A percentile compares a stretch with the other conserved stretches of the same genome.
Evolutionary conservation across 1,284 basidiomycete genomes (phyloP).

Genomic region (Sanghuangporus weigelae): DNA sequence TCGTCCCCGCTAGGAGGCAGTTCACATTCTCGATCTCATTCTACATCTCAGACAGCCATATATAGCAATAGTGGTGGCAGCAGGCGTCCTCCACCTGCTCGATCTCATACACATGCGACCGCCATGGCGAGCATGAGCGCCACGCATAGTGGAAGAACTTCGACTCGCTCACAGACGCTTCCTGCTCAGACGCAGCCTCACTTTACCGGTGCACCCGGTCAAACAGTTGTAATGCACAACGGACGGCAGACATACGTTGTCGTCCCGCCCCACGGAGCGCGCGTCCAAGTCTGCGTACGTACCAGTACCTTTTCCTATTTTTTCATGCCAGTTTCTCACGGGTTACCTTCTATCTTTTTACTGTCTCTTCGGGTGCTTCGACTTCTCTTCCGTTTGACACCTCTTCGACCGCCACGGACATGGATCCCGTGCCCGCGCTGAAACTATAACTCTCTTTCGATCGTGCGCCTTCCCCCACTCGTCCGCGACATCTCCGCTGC

Average conservation of each 20-base stretch:
- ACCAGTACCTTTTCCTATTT: neutral
- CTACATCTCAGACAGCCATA: conserved; percentile 1
- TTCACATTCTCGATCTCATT: neutral
- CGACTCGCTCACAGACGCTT: neutral
- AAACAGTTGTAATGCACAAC: conserved; percentile 8
- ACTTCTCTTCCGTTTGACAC: neutral
- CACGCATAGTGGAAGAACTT: neutral
- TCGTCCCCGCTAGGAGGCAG: neutral
- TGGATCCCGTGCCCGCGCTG: neutral
- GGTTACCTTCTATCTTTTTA: neutral
- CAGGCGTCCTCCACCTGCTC: neutral
- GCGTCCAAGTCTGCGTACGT: conserved; percentile 14
- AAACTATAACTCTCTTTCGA: neutral
- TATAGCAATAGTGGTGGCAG: neutral
- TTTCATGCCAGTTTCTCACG: neutral
- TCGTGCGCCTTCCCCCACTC: neutral
- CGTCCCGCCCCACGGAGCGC: conserved; percentile 7
- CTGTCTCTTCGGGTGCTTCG: neutral
- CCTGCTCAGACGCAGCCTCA: neutral
- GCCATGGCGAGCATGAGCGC: neutral
- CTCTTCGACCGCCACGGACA: neutral
- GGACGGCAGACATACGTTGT: conserved; percentile 15
- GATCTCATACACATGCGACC: conserved; percentile 2
- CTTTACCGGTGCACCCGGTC: conserved; percentile 9
- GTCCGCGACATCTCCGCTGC: neutral